phyloP scores from a whole-genome alignment of 2,329 filamentous ascomycete genomes.

The Apiospora phragmitis region DNA sequence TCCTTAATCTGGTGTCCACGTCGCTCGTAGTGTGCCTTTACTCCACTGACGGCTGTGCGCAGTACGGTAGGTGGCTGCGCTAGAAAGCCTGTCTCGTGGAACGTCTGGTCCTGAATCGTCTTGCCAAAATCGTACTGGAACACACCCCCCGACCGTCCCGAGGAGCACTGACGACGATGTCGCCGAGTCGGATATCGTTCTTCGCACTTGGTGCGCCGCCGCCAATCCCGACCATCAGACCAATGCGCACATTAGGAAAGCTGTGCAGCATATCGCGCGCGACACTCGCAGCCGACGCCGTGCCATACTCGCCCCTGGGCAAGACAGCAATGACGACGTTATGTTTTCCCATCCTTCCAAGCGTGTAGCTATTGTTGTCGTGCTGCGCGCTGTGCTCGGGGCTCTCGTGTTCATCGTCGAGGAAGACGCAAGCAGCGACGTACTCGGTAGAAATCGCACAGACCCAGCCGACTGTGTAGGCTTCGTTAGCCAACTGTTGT shows the following conservation, averaged over 20 bases:
- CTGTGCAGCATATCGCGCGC: slow-evolving; percentile 27
- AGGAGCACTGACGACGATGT: slow-evolving; percentile 32
- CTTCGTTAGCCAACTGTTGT: not conserved
- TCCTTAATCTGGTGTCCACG: not conserved
- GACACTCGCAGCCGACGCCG: slow-evolving; percentile 24
- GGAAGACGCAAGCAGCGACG: slow-evolving; percentile 37
- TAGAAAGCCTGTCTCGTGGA: slow-evolving; percentile 14
- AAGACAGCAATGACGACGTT: slow-evolving; percentile 36
- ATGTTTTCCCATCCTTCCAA: slow-evolving; percentile 33
- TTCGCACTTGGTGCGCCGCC: slow-evolving; percentile 22
- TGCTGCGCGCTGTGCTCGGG: slow-evolving; percentile 24
- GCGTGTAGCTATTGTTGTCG: slow-evolving; percentile 31
- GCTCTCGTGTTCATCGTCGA: slow-evolving; percentile 38
- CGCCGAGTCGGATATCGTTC: slow-evolving; percentile 32
- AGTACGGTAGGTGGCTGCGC: slow-evolving; percentile 12
- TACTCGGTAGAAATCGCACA: slow-evolving; percentile 39
- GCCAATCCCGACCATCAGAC: slow-evolving; percentile 35
- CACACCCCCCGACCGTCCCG: slow-evolving; percentile 22
- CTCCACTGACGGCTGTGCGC: slow-evolving; percentile 17
- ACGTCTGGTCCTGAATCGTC: slow-evolving; percentile 21
- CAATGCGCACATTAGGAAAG: slow-evolving; percentile 29
- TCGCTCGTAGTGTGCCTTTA: not conserved
- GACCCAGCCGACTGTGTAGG: slow-evolving; percentile 47
- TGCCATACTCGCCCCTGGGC: slow-evolving; percentile 28
- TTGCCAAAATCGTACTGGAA: slow-evolving; percentile 36